phyloP scores from a whole-genome alignment of 345 rosid species.

The Anacardium occidentale region DNA sequence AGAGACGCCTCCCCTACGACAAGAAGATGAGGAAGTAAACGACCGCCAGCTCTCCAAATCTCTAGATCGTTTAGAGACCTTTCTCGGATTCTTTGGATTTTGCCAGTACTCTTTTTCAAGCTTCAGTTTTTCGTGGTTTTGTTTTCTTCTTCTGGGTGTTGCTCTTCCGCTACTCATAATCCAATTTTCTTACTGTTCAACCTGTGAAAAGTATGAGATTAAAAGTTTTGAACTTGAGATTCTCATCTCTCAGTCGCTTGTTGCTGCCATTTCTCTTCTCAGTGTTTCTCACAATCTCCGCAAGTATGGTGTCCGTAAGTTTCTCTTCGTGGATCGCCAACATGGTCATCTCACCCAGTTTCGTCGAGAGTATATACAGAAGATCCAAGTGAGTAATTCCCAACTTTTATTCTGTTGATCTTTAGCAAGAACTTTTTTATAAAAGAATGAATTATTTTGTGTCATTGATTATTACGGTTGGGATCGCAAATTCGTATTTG shows the following conservation, averaged over 20 bases:
- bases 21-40: slow-evolving; percentile 9
- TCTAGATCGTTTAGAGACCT: slow-evolving; percentile 31
- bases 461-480: neutral
- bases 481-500: neutral
- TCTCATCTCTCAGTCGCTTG: slow-evolving; percentile 33
- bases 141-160: slow-evolving; percentile 36
- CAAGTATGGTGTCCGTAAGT: slow-evolving; percentile 37
- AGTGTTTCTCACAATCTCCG: slow-evolving; percentile 37
- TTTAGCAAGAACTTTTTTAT: neutral
- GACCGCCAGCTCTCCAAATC: slow-evolving; percentile 25
- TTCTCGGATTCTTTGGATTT: slow-evolving; percentile 34
- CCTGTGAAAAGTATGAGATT: slow-evolving; percentile 20
- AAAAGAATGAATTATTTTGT: neutral
- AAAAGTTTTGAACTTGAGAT: slow-evolving; percentile 32
- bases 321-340: slow-evolving; percentile 37
- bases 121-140: slow-evolving; percentile 32
- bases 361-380: slow-evolving; percentile 27
- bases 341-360: slow-evolving; percentile 28
- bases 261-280: slow-evolving; percentile 33
- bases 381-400: slow-evolving; percentile 28
- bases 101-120: slow-evolving; percentile 31
- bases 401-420: neutral
- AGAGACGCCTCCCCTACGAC: neutral
- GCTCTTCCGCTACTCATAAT: slow-evolving; percentile 30
- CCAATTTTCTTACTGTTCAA: slow-evolving; percentile 14